These are phyloP conservation scores for Termitomyces sp. DNA, from an alignment of 768 basidiomycete genomes.

Conservation along the genomic window DNA sequence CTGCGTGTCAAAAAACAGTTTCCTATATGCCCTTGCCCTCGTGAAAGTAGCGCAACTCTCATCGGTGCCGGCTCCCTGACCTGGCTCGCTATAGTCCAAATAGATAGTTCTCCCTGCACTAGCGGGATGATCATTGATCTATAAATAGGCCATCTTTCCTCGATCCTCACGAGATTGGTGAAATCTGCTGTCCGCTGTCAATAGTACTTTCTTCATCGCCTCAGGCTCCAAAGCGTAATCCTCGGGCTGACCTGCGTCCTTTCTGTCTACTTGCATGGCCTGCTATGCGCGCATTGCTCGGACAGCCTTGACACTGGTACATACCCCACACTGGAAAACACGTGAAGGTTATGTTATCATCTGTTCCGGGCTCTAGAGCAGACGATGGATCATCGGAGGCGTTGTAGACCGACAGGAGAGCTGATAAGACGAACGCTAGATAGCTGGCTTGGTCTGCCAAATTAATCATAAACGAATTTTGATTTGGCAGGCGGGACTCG, in stretches of 20 bases:
- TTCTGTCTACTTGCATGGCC: background rate
- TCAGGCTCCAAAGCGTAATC: background rate
- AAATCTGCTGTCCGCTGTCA: background rate
- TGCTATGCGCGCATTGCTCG: background rate
- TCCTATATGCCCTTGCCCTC: background rate
- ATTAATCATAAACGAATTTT: background rate
- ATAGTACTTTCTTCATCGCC: background rate
- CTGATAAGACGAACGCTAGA: background rate
- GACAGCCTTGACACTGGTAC: background rate
- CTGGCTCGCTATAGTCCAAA: background rate
- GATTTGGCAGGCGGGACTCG: constrained; percentile 1
- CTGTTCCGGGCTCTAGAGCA: background rate
- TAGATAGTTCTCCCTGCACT: background rate
- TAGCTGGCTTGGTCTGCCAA: background rate
- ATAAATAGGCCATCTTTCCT: background rate
- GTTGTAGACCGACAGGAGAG: background rate
- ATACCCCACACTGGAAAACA: background rate
- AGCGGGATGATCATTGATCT: background rate
- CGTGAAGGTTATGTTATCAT: background rate
- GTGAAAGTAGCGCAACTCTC: background rate
- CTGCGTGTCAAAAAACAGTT: background rate
- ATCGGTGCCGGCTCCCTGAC: background rate
- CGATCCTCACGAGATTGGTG: background rate
- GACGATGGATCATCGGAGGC: background rate
- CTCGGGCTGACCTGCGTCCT: background rate